phyloP scores from a whole-genome alignment of 1,284 basidiomycete species.

The Baeospora myosura region DNA sequence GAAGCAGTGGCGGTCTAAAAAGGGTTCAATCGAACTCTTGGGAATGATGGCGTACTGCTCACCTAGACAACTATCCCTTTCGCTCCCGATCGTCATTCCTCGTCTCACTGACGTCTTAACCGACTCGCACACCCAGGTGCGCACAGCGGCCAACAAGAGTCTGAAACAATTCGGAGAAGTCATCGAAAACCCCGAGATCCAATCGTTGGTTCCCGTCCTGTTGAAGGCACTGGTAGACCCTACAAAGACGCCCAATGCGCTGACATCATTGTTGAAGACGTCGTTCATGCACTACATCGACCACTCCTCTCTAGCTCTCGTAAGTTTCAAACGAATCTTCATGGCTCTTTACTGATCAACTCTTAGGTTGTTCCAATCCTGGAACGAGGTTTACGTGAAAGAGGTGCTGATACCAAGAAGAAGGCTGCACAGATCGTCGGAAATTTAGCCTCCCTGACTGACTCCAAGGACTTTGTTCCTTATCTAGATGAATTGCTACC shows the following conservation, averaged over 20 bases:
- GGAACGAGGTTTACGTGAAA: constrained; percentile 87
- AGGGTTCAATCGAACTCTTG: constrained; percentile 94
- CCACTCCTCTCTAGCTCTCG: constrained; percentile 93
- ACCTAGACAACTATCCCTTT: constrained; percentile 90
- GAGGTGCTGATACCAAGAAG: constrained; percentile 90
- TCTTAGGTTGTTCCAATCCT: constrained; percentile 88
- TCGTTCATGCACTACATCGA: constrained; percentile 99
- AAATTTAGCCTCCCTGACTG: constrained; percentile 91
- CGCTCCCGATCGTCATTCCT: constrained; percentile 94
- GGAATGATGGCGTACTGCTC: constrained; percentile 99
- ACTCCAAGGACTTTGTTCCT: constrained; percentile 95
- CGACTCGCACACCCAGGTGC: constrained; percentile 96
- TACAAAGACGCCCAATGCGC: constrained; percentile 81
- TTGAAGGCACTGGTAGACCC: constrained; percentile 97
- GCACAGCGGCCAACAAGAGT: constrained; percentile 88
- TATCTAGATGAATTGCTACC: constrained; percentile 88
- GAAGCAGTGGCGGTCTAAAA: constrained; percentile 99
- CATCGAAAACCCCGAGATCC: constrained; percentile 91
- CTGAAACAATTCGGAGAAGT: constrained; percentile 98
- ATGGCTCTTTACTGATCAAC: constrained; percentile 9
- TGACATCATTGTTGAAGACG: constrained; percentile 82
- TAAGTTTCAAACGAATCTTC: constrained; percentile 28
- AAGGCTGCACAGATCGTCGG: constrained; percentile 97
- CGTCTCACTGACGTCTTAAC: constrained; percentile 91
- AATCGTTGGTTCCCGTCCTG: constrained; percentile 85